Conservation (phyloP, 352 stramenopile species). For the Pythium angustatum region DNA sequence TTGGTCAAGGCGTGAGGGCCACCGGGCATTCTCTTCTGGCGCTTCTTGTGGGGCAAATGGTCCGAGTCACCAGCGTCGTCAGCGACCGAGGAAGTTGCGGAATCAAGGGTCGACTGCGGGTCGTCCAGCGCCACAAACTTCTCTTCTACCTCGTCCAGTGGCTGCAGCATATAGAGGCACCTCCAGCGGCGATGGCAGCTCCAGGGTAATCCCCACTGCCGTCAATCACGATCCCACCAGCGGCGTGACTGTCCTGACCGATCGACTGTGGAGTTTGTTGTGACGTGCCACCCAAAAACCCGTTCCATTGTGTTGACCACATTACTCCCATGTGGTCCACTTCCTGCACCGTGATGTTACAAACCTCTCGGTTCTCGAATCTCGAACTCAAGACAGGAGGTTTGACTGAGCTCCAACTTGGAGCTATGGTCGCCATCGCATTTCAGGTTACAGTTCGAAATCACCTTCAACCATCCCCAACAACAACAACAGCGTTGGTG, state of each 20-base stretch:
- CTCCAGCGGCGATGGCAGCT: background rate
- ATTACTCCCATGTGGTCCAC: slow-evolving; percentile 15
- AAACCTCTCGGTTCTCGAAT: slow-evolving; percentile 1
- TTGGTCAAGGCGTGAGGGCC: slow-evolving; percentile 38
- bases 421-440: no score
- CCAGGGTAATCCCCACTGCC: background rate
- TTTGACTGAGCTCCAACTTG: no score
- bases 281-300: slow-evolving; percentile 22
- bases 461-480: slow-evolving; percentile 19
- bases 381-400: background rate
- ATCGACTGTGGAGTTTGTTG: background rate
- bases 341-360: slow-evolving; percentile 8
- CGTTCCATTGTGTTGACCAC: slow-evolving; percentile 1
- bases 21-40: slow-evolving; percentile 31
- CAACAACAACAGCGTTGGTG: no score
- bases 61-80: slow-evolving; percentile 32
- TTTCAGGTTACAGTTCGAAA: slow-evolving; percentile 22
- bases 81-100: background rate
- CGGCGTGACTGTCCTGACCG: slow-evolving; percentile 7
- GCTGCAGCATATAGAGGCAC: slow-evolving; percentile 41
- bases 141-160: slow-evolving; percentile 42
- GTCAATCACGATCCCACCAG: slow-evolving; percentile 20
- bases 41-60: slow-evolving; percentile 21
- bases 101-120: slow-evolving; percentile 20
- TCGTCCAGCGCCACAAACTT: slow-evolving; percentile 32